Conservation (phyloP, 139 green algal species). For the Mychonastes homosphaera region DNA sequence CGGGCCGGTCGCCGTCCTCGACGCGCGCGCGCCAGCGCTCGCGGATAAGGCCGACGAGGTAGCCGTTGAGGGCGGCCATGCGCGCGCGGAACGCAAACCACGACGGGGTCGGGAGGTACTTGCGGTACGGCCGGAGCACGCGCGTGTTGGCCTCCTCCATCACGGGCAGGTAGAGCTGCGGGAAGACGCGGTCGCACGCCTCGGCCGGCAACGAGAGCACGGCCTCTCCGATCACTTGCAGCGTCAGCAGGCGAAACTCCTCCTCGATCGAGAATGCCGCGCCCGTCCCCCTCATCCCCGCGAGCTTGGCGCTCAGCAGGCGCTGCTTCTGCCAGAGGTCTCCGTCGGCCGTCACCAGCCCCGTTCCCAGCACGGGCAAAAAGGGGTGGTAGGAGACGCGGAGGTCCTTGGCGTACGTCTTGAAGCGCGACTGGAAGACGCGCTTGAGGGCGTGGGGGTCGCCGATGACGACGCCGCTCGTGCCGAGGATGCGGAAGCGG, state of each 20-base stretch:
- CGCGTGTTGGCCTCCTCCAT: constrained; percentile 88
- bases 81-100: constrained; percentile 34
- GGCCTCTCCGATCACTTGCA: constrained; percentile 84
- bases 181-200: constrained; percentile 87
- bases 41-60: constrained; percentile 41
- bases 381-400: constrained; percentile 77
- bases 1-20: too few relatives aligned
- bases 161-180: constrained; percentile 82
- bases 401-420: constrained; percentile 75
- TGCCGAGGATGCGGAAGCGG: constrained; percentile 50
- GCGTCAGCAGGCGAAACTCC: constrained; percentile 81
- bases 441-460: constrained; percentile 59
- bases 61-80: constrained; percentile 63
- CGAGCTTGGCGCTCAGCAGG: constrained; percentile 65
- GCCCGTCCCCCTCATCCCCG: constrained; percentile 32
- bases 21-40: constrained; percentile 26
- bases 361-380: constrained; percentile 82
- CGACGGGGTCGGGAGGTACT: constrained; percentile 54
- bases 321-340: constrained; percentile 84
- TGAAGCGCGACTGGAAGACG: constrained; percentile 67
- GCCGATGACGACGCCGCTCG: constrained; percentile 51
- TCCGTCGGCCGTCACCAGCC: constrained; percentile 84
- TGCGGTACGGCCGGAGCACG: constrained; percentile 71
- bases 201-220: constrained; percentile 72
- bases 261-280: constrained; percentile 69